Evolutionary conservation across 1,284 basidiomycete species (phyloP), one percentile per base, ranked within the genome.

Genomic region (Caloboletus firmus): DNA sequence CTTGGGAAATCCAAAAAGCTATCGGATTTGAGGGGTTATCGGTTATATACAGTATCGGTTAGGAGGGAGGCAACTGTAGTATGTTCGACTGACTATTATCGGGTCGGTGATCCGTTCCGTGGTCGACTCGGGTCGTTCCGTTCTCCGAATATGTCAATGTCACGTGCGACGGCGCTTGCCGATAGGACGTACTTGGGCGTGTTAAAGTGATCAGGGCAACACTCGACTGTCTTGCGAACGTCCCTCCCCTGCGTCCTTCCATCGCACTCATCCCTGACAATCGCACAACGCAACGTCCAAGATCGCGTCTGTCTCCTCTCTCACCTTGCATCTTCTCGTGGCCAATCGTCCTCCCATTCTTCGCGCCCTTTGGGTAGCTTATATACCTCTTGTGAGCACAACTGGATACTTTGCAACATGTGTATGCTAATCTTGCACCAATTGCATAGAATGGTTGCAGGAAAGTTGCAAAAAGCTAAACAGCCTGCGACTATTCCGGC

Each of bases 161-260:
- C 67, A 66, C 65, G 67, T 66, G 65, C 48, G 4, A 31, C 67
- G 65, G 65, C 52, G 63, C 64, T 66, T 69, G 67, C 64, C 65
- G 64, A 68, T 58, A 56, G 45, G 4, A 65, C 20, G 67, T 53
- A 65, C 62, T 69, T 55, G 71, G 71, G 45, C 69, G 66, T 55
- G 84, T 83, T 60, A 71, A 79, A 45, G 75, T 79, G 55, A 73
- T 84, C 56, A 83, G 80, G 70, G 78, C 59, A 52, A 55, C 61
- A 37, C 41, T 58, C 58, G 46, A 51, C 53, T 55, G 55, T 49
- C 56, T 46, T 53, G 56, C 26, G 48, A 52, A 39, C 53, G 42
- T 46, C 53, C 43, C 62, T 43, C 57, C 59, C 54, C 28, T 56
- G 7, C 42, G 42, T 42, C 39, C 41, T 54, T 20, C 49, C 52